Evolutionary conservation across 2,329 filamentous ascomycete genomes (phyloP), one percentile per base, ranked within the genome.

Genomic region (Dendryphion nanum): DNA sequence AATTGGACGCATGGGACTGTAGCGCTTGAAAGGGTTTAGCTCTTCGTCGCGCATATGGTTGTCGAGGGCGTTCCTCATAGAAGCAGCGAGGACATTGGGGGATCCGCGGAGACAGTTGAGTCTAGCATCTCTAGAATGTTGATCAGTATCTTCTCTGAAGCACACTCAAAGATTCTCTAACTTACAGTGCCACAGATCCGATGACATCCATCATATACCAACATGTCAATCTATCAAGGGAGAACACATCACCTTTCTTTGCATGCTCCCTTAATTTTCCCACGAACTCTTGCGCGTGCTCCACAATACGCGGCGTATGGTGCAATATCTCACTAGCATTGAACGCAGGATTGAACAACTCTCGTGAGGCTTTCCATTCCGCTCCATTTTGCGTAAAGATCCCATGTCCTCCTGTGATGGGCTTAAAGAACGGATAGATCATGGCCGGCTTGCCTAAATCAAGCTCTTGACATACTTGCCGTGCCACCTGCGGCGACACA

Each of bases 21-120:
- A 39, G 6, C 40, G 40, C 12, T 30, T 31, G 18, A 42, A 28
- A 8, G 40, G 40, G 24, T 24, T 41, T 28, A 19, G 12, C 29
- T 21, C 29, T 21, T 38, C 36, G n/a, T 16, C 30, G 5, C 30
- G 36, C 10, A 33, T 33, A 16, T 38, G 36, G 10, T 18, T 15
- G 5, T 24, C 10, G 7, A 38, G 13, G 10, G 15, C 6, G 15
- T 29, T 15, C 20, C 32, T 36, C 32, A 40, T 35, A 18, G 37
- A 31, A 5, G 23, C 20, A 14, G 30, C 36, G 5, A 40, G 33
- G 4, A 17, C 20, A 26, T 49, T 44, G 17, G 41, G 30, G 14
- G 17, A 8, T 5, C 29, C 34, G 37, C 50, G n/a, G n/a, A n/a
- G 47, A n/a, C 42, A 41, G 28, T 42, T 12, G 2, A 40, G 13